Evolutionary conservation across 176 grass and related monocot genomes (phyloP).

Genomic region (Zoysia japonica): DNA sequence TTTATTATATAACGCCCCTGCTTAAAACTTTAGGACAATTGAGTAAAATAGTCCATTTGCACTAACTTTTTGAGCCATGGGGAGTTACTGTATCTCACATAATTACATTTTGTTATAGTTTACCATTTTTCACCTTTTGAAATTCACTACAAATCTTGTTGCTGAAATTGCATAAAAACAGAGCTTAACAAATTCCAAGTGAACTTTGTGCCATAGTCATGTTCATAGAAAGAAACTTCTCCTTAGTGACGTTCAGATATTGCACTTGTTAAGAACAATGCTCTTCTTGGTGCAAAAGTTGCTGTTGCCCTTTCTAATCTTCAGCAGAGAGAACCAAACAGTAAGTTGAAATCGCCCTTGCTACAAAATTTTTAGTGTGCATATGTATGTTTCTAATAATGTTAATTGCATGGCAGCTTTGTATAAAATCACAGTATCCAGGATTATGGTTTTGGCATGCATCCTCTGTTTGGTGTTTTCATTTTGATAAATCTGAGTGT

Average conservation of each 20-base stretch:
- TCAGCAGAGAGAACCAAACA: slow-evolving; percentile 33
- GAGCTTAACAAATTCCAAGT: not conserved
- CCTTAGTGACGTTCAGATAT: slow-evolving; percentile 70
- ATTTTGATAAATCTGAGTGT: not conserved
- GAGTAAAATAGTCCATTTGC: not conserved
- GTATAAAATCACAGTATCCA: not conserved
- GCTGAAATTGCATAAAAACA: not conserved
- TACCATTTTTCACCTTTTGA: not conserved
- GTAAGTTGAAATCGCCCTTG: slow-evolving; percentile 33
- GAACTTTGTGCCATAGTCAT: not conserved
- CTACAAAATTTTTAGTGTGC: not conserved
- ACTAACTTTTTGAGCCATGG: not conserved
- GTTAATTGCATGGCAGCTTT: not conserved
- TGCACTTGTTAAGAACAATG: slow-evolving; percentile 97
- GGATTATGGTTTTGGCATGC: not conserved
- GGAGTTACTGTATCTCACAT: not conserved
- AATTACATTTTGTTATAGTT: not conserved
- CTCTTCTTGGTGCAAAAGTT: slow-evolving; percentile 70
- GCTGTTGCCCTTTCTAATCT: slow-evolving; percentile 70
- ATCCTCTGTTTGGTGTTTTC: not conserved
- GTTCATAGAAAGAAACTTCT: slow-evolving; percentile 15
- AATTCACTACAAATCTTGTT: not conserved
- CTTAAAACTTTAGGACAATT: slow-evolving; percentile 8
- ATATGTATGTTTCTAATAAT: not conserved
- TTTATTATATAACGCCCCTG: not conserved